phyloP scores from a whole-genome alignment of 2,329 filamentous ascomycete genomes.

The Alternaria brassicae region DNA sequence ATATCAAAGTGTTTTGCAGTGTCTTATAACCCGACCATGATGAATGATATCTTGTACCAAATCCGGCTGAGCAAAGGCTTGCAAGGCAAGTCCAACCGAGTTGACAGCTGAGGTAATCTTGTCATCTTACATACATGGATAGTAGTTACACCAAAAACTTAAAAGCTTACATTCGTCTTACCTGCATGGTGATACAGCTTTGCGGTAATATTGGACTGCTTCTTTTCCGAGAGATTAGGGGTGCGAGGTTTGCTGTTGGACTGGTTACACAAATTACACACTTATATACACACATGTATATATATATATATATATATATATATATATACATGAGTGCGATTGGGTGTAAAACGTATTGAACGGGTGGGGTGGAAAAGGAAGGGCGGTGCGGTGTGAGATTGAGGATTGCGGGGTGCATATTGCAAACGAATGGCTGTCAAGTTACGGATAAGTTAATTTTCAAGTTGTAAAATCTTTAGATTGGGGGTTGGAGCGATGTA shows the following conservation, averaged over 20 bases:
- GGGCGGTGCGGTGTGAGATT: not conserved
- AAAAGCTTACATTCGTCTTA: not conserved
- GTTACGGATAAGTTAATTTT: too few relatives aligned
- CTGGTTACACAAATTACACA: not conserved
- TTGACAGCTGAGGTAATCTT: not conserved
- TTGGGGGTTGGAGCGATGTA: too few relatives aligned
- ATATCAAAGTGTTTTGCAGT: not conserved
- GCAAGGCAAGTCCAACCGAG: not conserved
- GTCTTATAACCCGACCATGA: not conserved
- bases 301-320: too few relatives aligned
- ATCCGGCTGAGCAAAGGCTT: not conserved
- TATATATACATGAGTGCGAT: too few relatives aligned
- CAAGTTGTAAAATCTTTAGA: too few relatives aligned
- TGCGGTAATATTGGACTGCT: not conserved
- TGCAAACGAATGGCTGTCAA: too few relatives aligned
- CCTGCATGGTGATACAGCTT: not conserved
- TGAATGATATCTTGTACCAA: not conserved
- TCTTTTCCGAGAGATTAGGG: not conserved
- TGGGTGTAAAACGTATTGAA: not conserved
- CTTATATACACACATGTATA: too few relatives aligned
- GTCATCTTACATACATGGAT: not conserved
- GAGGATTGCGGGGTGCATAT: not conserved
- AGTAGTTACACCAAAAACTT: too few relatives aligned
- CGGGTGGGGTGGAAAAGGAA: not conserved
- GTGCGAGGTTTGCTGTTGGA: not conserved